phyloP scores from a whole-genome alignment of 306 rosid genomes.

The Ormosia semicastrata region DNA sequence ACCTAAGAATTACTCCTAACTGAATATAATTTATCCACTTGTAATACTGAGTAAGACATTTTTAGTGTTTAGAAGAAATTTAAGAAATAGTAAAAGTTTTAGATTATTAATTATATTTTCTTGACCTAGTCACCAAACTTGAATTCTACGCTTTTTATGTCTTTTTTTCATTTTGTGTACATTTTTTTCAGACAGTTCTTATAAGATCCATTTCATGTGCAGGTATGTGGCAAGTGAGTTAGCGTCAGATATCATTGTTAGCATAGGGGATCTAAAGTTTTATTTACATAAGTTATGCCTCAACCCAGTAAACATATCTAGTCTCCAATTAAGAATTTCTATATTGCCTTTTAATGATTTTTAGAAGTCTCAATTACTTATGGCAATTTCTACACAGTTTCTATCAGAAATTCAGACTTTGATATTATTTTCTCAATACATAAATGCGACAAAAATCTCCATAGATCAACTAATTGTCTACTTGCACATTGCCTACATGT shows the following conservation, averaged over 20 bases:
- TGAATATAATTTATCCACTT: not conserved
- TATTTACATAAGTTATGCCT: constrained; percentile 79
- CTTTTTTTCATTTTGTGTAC: constrained; percentile 1
- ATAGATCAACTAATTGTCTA: constrained; percentile 1
- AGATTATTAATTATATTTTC: not conserved
- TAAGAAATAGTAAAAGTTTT: not conserved
- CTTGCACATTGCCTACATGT: not conserved
- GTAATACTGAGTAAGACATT: constrained; percentile 2
- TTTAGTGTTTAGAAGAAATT: not conserved
- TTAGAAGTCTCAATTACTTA: not conserved
- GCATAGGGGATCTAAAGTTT: constrained; percentile 68
- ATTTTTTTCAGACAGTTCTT: not conserved
- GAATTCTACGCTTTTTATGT: not conserved
- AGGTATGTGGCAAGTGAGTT: constrained; percentile 90
- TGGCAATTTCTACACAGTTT: not conserved
- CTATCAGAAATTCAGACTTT: not conserved
- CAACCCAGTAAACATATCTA: not conserved
- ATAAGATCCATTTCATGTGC: constrained; percentile 33
- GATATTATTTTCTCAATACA: not conserved
- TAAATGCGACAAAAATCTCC: not conserved
- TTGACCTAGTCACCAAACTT: not conserved
- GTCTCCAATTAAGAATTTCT: constrained; percentile 11
- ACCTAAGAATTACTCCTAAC: too few relatives aligned
- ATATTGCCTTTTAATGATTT: not conserved
- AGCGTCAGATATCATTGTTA: constrained; percentile 67